Evolutionary conservation across 2,329 filamentous ascomycete species (phyloP).

Genomic region (Exserohilum rostratum): DNA sequence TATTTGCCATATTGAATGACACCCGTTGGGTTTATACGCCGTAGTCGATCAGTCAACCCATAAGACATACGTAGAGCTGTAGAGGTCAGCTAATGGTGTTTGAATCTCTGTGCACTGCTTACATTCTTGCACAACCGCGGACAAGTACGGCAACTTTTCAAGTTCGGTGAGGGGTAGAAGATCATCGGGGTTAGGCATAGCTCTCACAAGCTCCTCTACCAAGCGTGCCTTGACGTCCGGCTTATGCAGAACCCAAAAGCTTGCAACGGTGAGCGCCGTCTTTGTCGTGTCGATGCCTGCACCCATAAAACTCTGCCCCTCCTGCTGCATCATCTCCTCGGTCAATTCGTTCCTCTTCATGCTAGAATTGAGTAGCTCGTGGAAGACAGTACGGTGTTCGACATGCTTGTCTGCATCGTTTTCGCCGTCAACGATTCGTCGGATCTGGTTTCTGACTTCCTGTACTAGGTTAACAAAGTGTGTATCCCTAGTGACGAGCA

Average conservation of each 20-base stretch:
- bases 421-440: not conserved
- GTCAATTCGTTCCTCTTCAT: not conserved
- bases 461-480: not conserved
- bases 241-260: constrained; percentile 29
- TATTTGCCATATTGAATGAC: constrained; percentile 17
- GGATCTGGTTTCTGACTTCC: not conserved
- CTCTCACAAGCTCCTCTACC: not conserved
- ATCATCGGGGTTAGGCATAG: constrained; percentile 13
- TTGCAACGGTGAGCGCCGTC: constrained; percentile 7
- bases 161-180: constrained; percentile 12
- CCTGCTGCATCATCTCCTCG: not conserved
- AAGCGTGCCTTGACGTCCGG: not conserved
- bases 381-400: not conserved
- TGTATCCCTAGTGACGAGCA: not conserved
- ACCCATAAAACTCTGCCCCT: constrained; percentile 1
- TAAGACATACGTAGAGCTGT: constrained; percentile 33
- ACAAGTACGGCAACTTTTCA: constrained; percentile 32
- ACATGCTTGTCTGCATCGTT: not conserved
- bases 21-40: constrained; percentile 23
- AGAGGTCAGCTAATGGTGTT: not conserved
- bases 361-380: not conserved
- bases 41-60: constrained; percentile 29
- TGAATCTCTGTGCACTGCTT: not conserved
- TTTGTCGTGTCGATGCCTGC: constrained; percentile 33
- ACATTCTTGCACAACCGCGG: constrained; percentile 22